These are phyloP conservation scores for Apiospora sp. DNA, from an alignment of 2,329 filamentous ascomycete genomes.

Conservation along the genomic window DNA sequence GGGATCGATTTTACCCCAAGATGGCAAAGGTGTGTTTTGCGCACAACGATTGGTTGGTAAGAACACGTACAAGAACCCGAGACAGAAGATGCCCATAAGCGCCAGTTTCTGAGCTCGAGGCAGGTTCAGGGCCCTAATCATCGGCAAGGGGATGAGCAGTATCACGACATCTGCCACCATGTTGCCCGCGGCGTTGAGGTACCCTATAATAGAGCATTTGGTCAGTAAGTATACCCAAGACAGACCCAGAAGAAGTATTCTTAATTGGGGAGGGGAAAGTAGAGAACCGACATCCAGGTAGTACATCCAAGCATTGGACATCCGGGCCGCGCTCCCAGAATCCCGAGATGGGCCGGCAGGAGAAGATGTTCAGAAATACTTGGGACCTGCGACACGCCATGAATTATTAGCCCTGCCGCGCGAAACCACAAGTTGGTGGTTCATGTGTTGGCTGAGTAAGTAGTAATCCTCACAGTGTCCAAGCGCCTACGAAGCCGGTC, in stretches of 20 bases:
- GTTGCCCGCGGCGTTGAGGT: not conserved
- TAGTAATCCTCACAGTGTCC: not conserved
- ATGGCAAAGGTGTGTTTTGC: too few species aligned
- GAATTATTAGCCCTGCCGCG: not conserved
- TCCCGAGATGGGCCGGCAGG: constrained; percentile 12
- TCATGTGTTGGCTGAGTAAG: too few species aligned
- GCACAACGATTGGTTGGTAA: too few species aligned
- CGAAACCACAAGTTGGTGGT: not conserved
- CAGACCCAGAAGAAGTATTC: not conserved
- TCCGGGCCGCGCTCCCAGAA: constrained; percentile 1
- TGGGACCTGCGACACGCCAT: not conserved
- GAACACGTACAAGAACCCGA: not conserved
- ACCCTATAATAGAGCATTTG: not conserved
- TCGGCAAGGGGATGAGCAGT: not conserved
- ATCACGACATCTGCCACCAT: constrained; percentile 1
- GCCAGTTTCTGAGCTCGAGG: not conserved
- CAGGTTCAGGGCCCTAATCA: not conserved
- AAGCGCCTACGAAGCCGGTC: not conserved
- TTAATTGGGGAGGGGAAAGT: not conserved
- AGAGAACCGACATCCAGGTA: not conserved
- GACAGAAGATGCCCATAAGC: not conserved
- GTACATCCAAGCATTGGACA: not conserved
- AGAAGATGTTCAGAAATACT: not conserved
- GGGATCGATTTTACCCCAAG: too few species aligned
- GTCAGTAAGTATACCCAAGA: not conserved